phyloP scores from a whole-genome alignment of 129 eudicot species.

The Chrysanthemum seticuspe region DNA sequence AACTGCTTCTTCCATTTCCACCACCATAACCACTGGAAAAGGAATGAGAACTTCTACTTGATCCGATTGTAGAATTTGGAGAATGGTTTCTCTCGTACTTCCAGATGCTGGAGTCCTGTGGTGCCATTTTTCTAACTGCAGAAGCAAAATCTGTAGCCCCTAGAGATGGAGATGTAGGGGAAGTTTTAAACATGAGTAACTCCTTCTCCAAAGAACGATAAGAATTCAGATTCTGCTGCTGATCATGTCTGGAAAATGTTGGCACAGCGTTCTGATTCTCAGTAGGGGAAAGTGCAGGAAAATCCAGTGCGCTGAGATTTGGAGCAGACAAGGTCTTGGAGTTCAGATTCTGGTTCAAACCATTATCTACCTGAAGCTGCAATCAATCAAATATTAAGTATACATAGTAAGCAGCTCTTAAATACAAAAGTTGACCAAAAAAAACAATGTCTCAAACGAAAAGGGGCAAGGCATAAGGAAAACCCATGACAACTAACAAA shows the following conservation, averaged over 20 bases:
- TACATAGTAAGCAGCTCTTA: not conserved
- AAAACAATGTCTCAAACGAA: not conserved
- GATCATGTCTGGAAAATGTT: conserved; percentile 43
- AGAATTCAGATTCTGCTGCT: conserved; percentile 42
- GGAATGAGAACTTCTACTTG: conserved; percentile 60
- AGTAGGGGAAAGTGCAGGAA: conserved; percentile 54
- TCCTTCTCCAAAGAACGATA: conserved; percentile 53
- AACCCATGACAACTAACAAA: too few relatives aligned
- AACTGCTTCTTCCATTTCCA: conserved; percentile 42
- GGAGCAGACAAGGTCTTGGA: conserved; percentile 61
- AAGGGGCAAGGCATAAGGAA: too few relatives aligned
- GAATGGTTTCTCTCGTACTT: conserved; percentile 59
- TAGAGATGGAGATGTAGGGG: conserved; percentile 47
- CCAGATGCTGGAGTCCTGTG: conserved; percentile 66
- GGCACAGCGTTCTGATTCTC: conserved; percentile 40
- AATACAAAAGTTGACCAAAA: not conserved
- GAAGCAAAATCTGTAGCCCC: conserved; percentile 80
- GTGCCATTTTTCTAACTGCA: conserved; percentile 72
- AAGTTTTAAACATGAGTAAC: conserved; percentile 44
- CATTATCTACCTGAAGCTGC: conserved; percentile 69
- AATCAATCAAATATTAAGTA: conserved; percentile 19
- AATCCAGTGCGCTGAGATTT: conserved; percentile 54
- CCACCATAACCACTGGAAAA: conserved; percentile 49
- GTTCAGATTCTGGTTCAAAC: conserved; percentile 43
- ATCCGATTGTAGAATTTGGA: conserved; percentile 53